Conservation (phyloP, 2,329 filamentous ascomycete species). For the Chrysoporthe cubensis region DNA sequence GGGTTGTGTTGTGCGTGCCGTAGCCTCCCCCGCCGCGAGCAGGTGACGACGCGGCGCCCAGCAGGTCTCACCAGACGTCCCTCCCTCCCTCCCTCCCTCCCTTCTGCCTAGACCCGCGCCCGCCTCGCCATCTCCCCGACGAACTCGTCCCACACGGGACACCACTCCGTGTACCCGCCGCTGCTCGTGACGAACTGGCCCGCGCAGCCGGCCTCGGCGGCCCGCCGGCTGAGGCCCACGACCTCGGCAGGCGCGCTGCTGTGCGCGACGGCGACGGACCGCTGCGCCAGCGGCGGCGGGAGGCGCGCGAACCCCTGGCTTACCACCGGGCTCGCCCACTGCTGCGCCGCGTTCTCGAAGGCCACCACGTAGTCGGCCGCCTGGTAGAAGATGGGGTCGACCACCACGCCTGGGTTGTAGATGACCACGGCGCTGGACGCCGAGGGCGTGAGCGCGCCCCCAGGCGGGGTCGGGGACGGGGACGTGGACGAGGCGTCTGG, state of each 20-base stretch:
- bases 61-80: background rate
- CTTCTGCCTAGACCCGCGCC: constrained; percentile 2
- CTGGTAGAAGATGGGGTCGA: constrained; percentile 44
- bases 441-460: constrained; percentile 21
- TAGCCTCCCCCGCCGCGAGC: too few species aligned
- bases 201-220: constrained; percentile 26
- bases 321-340: constrained; percentile 31
- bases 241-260: constrained; percentile 19
- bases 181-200: constrained; percentile 32
- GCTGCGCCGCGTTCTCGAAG: constrained; percentile 41
- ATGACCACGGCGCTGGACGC: constrained; percentile 35
- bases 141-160: constrained; percentile 30
- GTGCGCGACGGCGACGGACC: constrained; percentile 32
- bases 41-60: too few species aligned
- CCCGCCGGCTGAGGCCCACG: constrained; percentile 23
- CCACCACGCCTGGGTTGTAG: constrained; percentile 50
- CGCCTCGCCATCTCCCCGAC: constrained; percentile 26
- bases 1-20: too few species aligned
- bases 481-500: constrained; percentile 4
- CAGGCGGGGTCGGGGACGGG: background rate
- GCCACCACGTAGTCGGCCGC: constrained; percentile 49
- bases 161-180: constrained; percentile 32
- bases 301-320: constrained; percentile 28
- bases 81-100: background rate
- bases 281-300: constrained; percentile 21